Evolutionary conservation across 2,329 filamentous ascomycete species (phyloP), one percentile per base, ranked within the genome.

Genomic region (Mollisia scopiformis): DNA sequence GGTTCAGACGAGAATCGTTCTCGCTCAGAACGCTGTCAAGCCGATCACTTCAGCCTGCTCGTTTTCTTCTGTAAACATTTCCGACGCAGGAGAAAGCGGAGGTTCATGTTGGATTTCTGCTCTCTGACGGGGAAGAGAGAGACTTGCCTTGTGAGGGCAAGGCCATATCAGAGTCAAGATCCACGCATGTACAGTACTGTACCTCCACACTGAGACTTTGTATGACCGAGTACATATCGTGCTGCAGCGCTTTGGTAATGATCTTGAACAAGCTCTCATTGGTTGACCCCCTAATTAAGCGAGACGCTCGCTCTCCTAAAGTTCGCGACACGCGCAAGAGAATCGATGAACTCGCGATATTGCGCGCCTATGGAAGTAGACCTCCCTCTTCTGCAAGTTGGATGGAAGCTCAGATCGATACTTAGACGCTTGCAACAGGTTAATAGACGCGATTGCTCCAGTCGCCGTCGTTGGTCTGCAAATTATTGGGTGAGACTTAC

Each of bases 361-460:
- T 28, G 43, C 43, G 43, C 43, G 43, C 28, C 16, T 47, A 47
- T 47, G 25, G 43, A 27, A 23, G 10, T 47, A 47, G 21, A 47
- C 10, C 25, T 47, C 43, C 21, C 43, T 27, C 39, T 19, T 27
- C 43, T 10, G 5, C 41, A 23, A 46, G 41, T n/a, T n/a, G n/a
- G n/a, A 46, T 46, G 23, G 19, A 27, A 46, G 41, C 23, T 47
- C 43, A 47, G 25, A 27, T 47, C 49, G 30, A 51, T 51, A 51
- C 49, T 31, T 51, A 51, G 30, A 33, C 49, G 49, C 49, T 51
- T 16, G 27, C 49, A 30, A 51, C 49, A 51, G 49, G 49, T 51
- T 21, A 19, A 51, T 51, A 51, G 49, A 51, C 49, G 49, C 49
- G 49, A 51, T 51, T n/a, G 49, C 14, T n/a, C 30, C 49, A 35